phyloP scores from a whole-genome alignment of 345 rosid species.

The Excoecaria agallocha region DNA sequence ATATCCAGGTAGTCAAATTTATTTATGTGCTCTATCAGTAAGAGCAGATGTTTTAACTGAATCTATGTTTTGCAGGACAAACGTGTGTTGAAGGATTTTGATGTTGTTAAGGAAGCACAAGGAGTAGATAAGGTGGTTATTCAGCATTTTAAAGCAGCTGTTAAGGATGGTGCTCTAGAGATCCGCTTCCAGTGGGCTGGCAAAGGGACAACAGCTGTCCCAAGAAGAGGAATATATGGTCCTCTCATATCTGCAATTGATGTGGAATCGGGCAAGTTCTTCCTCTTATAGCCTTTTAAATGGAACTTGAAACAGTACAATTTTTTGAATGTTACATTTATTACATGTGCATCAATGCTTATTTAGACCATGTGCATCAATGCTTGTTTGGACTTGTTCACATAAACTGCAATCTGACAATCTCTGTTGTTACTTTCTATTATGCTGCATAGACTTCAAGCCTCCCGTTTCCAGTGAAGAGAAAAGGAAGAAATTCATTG shows the following conservation, averaged over 20 bases:
- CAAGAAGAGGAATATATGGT: conserved; percentile 15
- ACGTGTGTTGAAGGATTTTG: conserved; percentile 10
- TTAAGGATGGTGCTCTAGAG: conserved; percentile 6
- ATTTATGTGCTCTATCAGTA: not conserved
- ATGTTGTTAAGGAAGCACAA: conserved; percentile 1
- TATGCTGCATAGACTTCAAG: not conserved
- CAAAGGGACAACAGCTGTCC: conserved; percentile 19
- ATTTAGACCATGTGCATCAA: not conserved
- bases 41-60: not conserved
- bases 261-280: conserved; percentile 13
- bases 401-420: not conserved
- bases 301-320: not conserved
- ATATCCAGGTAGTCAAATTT: conserved; percentile 14
- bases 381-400: no score
- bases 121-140: conserved; percentile 12
- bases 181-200: conserved; percentile 20
- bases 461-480: not conserved
- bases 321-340: not conserved
- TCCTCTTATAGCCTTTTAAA: not conserved
- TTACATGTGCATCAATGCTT: not conserved
- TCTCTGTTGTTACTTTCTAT: not conserved
- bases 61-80: not conserved
- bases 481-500: conserved; percentile 26
- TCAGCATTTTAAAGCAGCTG: not conserved
- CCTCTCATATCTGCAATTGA: conserved; percentile 24